Percentiles rank a stretch among this genome's conserved stretches.
phyloP scores from a whole-genome alignment of 345 rosid species.

The Abelmoschus esculentus region DNA sequence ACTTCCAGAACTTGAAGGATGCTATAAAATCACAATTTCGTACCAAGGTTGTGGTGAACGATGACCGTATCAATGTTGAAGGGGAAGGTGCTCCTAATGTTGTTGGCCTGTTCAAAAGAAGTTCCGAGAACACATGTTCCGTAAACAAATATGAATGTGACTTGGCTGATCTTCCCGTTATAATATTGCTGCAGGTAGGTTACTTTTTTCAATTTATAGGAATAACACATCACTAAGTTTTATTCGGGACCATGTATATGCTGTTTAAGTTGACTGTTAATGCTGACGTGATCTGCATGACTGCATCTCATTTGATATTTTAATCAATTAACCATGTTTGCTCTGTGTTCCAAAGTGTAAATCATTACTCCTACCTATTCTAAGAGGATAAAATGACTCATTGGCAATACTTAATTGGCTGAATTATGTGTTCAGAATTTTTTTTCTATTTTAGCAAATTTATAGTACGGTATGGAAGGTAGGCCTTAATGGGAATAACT shows the following conservation, averaged over 20 bases:
- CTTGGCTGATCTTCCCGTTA: constrained; percentile 64
- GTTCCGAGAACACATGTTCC: constrained; percentile 52
- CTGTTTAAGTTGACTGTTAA: not conserved
- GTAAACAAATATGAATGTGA: constrained; percentile 76
- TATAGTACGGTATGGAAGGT: not conserved
- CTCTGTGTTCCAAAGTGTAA: not conserved
- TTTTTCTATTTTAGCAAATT: no score
- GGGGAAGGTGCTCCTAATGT: constrained; percentile 91
- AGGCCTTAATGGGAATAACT: not conserved
- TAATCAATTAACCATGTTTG: not conserved
- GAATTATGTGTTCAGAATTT: not conserved
- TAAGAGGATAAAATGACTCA: not conserved
- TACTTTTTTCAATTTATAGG: not conserved
- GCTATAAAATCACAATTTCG: constrained; percentile 60
- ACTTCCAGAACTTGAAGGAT: constrained; percentile 32
- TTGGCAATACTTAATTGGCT: not conserved
- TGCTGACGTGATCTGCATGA: not conserved
- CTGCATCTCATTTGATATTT: not conserved
- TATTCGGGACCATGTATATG: not conserved
- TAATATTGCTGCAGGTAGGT: constrained; percentile 84
- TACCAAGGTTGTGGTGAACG: constrained; percentile 68
- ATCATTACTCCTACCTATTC: not conserved
- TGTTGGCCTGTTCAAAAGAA: constrained; percentile 58
- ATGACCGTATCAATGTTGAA: constrained; percentile 66
- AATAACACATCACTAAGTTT: not conserved